Evolutionary conservation across 2,329 filamentous ascomycete genomes (phyloP), one percentile per base, ranked within the genome.

Genomic region (Huntiella abstrusa): DNA sequence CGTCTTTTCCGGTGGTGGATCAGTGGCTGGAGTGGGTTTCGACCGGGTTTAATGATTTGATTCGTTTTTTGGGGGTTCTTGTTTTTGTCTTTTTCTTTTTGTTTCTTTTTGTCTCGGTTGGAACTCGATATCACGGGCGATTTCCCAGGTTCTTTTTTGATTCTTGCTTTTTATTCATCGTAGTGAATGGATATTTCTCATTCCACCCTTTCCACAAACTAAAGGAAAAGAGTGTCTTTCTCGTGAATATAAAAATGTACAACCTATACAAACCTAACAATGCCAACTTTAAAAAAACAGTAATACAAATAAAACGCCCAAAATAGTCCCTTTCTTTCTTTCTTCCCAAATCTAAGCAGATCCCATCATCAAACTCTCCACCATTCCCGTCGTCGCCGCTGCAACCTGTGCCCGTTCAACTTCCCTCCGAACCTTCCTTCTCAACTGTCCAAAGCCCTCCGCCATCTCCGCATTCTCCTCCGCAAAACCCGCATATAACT

Each of bases 341-440:
- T 4, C 22, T n/a, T 19, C 38, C 17, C 17, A 17, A 17, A 28
- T 28, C 22, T 28, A 48, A 15, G 44, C 44, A 5, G 44, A 41
- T 8, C 65, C 69, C 45, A 71, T 67, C 55, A 81, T 74, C 52
- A 76, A 52, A 42, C 64, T 80, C 55, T 88, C 83, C 52, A 96
- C 63, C 87, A 96, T 95, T 2, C 88, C 91, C 53, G 73, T 73
- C 8, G 84, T 87, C 62, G 82, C 77, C 54, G 75, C 79, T 2
- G 88, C 87, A 57, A 82, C 71, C 62, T 94, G 83, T 16, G 85
- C 83, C 56, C 80, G 77, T 60, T 92, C 84, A 8, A 87, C 80
- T 60, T 91, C 83, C 36, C 73, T 66, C 51, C 75, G 71, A 15
- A 96, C 88, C 35, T 78, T 69, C 40, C 70, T 65, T 57, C 81